Evolutionary conservation across 1,284 basidiomycete species (phyloP).

Genomic region (Xerocomus minutiporus): DNA sequence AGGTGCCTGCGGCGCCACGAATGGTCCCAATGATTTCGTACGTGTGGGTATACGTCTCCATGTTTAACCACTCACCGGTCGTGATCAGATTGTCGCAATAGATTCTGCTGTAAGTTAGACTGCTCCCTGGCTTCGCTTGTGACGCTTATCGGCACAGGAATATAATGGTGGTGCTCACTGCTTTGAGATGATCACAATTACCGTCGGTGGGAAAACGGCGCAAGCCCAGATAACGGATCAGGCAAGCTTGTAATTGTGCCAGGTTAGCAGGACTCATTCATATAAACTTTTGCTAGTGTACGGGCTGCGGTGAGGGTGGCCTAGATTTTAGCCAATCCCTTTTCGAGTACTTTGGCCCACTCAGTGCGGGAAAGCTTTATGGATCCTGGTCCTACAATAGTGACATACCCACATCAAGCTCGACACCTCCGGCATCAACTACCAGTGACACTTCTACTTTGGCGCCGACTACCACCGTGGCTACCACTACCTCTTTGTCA

Average conservation of each 20-base stretch:
- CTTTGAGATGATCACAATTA: constrained; percentile 52
- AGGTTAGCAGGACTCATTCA: background rate
- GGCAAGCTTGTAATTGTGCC: constrained; percentile 25
- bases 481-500: constrained; percentile 10
- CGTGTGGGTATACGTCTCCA: background rate
- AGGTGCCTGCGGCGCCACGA: constrained; percentile 28
- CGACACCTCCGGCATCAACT: constrained; percentile 10
- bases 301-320: constrained; percentile 38
- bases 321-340: constrained; percentile 49
- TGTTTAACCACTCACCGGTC: background rate
- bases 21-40: constrained; percentile 27
- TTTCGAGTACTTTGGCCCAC: constrained; percentile 41
- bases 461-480: constrained; percentile 4
- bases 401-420: constrained; percentile 16
- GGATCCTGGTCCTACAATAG: constrained; percentile 39
- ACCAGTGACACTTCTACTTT: constrained; percentile 9
- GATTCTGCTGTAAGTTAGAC: constrained; percentile 33
- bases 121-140: background rate
- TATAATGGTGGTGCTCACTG: constrained; percentile 45
- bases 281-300: constrained; percentile 30
- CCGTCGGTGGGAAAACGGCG: constrained; percentile 48
- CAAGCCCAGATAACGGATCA: constrained; percentile 53
- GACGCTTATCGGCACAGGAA: constrained; percentile 28
- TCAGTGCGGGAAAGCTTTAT: constrained; percentile 34
- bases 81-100: constrained; percentile 42